A percentile compares a stretch with the other conserved stretches of the same genome.
Evolutionary conservation across 169 alveolate genomes (phyloP).

Genomic region (Plasmodium vivax): DNA sequence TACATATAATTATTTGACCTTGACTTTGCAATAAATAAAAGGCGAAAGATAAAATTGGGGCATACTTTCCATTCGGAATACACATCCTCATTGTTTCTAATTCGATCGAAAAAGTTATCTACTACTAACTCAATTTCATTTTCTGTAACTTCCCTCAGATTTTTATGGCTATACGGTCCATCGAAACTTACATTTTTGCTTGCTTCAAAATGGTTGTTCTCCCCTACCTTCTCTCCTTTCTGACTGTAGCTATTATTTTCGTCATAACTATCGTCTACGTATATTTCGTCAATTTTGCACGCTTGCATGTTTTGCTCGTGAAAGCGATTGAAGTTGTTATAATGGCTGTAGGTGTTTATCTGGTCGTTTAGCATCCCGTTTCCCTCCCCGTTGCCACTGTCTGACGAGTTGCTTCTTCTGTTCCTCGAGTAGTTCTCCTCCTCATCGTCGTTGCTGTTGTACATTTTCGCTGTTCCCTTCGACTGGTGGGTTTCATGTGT

Average conservation of each 20-base stretch:
- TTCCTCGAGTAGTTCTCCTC: constrained; percentile 25
- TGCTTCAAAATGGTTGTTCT: constrained; percentile 7
- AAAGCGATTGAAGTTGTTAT: constrained; percentile 49
- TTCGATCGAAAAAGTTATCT: constrained; percentile 64
- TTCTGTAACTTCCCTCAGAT: constrained; percentile 60
- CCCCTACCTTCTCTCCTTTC: neutral
- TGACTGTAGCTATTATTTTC: constrained; percentile 9
- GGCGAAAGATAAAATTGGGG: constrained; percentile 69
- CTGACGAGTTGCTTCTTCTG: constrained; percentile 45
- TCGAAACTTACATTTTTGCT: constrained; percentile 17
- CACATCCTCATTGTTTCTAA: constrained; percentile 52
- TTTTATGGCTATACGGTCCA: constrained; percentile 50
- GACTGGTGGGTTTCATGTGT: neutral
- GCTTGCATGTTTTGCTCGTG: constrained; percentile 63
- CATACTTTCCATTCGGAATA: constrained; percentile 67
- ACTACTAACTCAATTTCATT: constrained; percentile 67
- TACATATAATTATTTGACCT: constrained; percentile 46
- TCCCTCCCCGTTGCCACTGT: constrained; percentile 19
- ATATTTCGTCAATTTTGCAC: constrained; percentile 54
- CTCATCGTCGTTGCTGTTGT: constrained; percentile 28
- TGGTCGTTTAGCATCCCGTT: neutral
- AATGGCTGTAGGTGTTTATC: constrained; percentile 30
- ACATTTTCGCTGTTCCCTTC: constrained; percentile 30
- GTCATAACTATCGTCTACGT: constrained; percentile 71
- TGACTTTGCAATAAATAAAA: constrained; percentile 59